phyloP scores from a whole-genome alignment of 495 filamentous ascomycete species.

The Geopyxis carbonaria region DNA sequence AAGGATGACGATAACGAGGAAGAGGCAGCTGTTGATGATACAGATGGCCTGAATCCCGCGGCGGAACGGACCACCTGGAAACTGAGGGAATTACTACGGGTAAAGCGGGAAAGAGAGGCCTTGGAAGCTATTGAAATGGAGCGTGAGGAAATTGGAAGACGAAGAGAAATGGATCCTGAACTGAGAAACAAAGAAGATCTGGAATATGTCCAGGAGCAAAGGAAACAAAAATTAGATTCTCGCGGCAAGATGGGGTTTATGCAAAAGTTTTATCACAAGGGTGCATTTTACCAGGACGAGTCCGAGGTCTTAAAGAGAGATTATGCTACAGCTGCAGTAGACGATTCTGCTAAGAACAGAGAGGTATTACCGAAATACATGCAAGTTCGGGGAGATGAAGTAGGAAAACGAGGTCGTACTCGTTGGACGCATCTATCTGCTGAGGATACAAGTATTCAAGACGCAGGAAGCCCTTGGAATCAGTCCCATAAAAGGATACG shows the following conservation, averaged over 20 bases:
- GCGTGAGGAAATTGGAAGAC: constrained; percentile 73
- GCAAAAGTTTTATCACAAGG: constrained; percentile 95
- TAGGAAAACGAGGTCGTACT: constrained; percentile 82
- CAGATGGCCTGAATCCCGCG: constrained; percentile 70
- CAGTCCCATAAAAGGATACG: no score
- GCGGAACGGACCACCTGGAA: constrained; percentile 90
- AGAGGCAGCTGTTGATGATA: constrained; percentile 62
- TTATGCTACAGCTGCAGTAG: constrained; percentile 54
- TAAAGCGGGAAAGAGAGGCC: constrained; percentile 67
- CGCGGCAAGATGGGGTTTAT: constrained; percentile 77
- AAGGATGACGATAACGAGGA: constrained; percentile 79
- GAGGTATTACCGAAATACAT: constrained; percentile 80
- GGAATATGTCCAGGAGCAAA: constrained; percentile 57
- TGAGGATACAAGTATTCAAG: constrained; percentile 84
- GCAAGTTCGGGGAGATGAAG: constrained; percentile 84
- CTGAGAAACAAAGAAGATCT: constrained; percentile 78
- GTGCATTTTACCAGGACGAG: constrained; percentile 84
- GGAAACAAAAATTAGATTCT: constrained; percentile 63
- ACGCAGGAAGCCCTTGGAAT: constrained; percentile 33
- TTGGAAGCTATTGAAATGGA: constrained; percentile 76
- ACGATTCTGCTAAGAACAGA: constrained; percentile 61
- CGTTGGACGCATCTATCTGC: constrained; percentile 73
- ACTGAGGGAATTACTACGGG: constrained; percentile 69
- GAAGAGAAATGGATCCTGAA: constrained; percentile 70
- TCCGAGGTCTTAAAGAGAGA: constrained; percentile 50